Base-by-base conservation (phyloP, 1,284 basidiomycete genomes). In the Ceratobasidium sp. region DNA sequence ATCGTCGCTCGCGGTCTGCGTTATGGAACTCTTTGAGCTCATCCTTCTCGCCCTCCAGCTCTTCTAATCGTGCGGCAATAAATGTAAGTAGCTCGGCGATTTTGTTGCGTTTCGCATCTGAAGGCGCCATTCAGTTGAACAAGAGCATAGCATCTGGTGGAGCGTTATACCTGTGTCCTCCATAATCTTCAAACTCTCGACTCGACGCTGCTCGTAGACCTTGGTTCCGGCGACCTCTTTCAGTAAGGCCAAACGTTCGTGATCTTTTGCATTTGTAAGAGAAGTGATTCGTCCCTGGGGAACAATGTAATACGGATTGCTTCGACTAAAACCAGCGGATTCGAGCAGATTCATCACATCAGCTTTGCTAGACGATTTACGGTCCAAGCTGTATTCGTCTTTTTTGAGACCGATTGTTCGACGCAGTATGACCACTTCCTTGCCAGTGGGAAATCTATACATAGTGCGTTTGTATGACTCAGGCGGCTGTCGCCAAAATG, bases 161-260 rank as follows among this genome's bases (percentile, higher is more conserved):
- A 11, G 59, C 62, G 3, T 16, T 77, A 52, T 32, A 83, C 83
- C 82, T n/a, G 98, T 99, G 79, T 98, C 96, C 50, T 94, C 88
- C 93, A 99, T 98, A 80, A 99, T 97, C 71, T 94, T 92, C 35
- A 97, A 85, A 13, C 95, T 97, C 80, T 99, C 97, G 0, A 92
- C 79, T 14, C 98, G 88, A 63, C 97, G 91, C 79, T 98, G 93
- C 82, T 99, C 98, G 80, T 99, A 99, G 0, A 99, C 96, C 78
- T 98, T 95, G 0, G 98, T 99, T 0, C 98, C 98, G 0, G 98
- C 98, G 0, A 99, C 97, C 81, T 99, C 98, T 80, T 99, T 99
- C 62, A 99, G 86, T 18, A 99, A 86, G 0, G 93, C 90, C 3
- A 99, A 87, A 1, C 98, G 89, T 80, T 99, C 97, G 75, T 92